These are phyloP conservation scores for Cochlearia excelsa DNA, from an alignment of 345 rosid species.

Conservation along the genomic window DNA sequence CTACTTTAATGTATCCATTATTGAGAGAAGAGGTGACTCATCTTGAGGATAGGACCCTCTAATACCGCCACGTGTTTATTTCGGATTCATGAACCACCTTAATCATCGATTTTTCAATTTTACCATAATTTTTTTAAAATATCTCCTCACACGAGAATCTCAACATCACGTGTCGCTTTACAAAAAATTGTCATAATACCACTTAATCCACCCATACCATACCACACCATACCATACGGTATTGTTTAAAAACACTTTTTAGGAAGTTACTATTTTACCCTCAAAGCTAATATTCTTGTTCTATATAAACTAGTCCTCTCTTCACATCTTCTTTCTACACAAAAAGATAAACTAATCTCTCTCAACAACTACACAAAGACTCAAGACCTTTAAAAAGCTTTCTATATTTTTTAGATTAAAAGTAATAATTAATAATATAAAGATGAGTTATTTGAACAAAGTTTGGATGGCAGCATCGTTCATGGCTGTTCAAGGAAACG, in stretches of 20 bases:
- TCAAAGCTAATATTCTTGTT: not conserved
- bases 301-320: constrained; percentile 17
- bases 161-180: constrained; percentile 18
- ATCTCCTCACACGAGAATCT: too few relatives aligned
- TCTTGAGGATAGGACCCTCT: constrained; percentile 28
- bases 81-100: too few relatives aligned
- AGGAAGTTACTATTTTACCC: constrained; percentile 6
- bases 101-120: too few relatives aligned
- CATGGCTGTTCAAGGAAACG: constrained; percentile 61
- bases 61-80: constrained; percentile 26
- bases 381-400: not conserved
- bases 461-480: constrained; percentile 77
- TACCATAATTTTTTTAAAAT: too few relatives aligned
- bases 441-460: constrained; percentile 42
- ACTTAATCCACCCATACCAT: too few relatives aligned
- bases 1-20: constrained; percentile 1
- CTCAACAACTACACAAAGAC: too few relatives aligned
- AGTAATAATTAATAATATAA: too few relatives aligned
- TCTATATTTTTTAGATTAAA: too few relatives aligned
- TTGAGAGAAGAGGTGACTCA: constrained; percentile 29
- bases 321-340: not conserved
- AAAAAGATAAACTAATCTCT: constrained; percentile 17
- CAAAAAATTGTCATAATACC: too few relatives aligned
- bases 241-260: not conserved
- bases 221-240: too few relatives aligned